Conservation (phyloP, 2,329 filamentous ascomycete genomes). For the Erysiphe neolycopersici region DNA sequence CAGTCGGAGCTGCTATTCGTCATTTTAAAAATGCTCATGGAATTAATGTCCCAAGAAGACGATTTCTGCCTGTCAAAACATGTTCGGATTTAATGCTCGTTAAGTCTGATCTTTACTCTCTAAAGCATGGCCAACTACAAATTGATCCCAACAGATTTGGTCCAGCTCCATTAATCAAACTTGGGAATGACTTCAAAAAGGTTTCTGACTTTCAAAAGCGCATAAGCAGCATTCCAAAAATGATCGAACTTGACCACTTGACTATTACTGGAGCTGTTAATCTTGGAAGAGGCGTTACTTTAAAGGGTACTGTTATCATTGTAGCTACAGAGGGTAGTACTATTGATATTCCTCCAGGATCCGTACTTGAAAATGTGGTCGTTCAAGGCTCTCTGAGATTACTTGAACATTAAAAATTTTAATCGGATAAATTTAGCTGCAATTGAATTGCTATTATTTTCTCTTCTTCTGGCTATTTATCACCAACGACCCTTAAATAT, state of each 20-base stretch:
- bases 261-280: constrained; percentile 97
- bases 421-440: too few relatives aligned
- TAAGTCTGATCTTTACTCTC: constrained; percentile 96
- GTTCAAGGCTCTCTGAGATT: constrained; percentile 82
- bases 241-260: constrained; percentile 76
- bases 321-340: constrained; percentile 94
- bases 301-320: constrained; percentile 98
- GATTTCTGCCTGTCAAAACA: constrained; percentile 98
- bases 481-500: too few relatives aligned
- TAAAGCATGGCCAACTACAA: constrained; percentile 93
- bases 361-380: constrained; percentile 93
- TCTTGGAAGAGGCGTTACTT: constrained; percentile 76
- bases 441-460: too few relatives aligned
- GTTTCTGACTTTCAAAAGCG: constrained; percentile 87
- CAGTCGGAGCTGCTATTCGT: constrained; percentile 91
- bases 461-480: too few relatives aligned
- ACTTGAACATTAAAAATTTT: constrained; percentile 29
- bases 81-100: constrained; percentile 98
- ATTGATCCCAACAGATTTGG: constrained; percentile 95
- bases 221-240: constrained; percentile 69
- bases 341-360: constrained; percentile 90
- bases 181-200: constrained; percentile 99
- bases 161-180: constrained; percentile 92
- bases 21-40: constrained; percentile 98
- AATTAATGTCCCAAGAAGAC: constrained; percentile 90